phyloP scores from a whole-genome alignment of 306 rosid genomes.

The Dryas drummondii region DNA sequence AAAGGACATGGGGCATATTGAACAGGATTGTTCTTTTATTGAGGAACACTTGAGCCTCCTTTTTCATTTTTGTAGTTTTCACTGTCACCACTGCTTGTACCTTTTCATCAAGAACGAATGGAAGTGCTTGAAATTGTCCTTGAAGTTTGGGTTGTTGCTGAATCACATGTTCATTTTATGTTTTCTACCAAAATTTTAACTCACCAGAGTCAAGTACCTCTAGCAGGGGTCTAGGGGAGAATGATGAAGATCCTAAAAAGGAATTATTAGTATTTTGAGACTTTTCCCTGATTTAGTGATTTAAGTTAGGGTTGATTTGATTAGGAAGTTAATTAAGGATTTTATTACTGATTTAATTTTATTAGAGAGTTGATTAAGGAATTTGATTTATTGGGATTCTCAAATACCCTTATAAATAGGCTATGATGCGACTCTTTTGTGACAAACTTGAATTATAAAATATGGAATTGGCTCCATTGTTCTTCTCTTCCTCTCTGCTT shows the following conservation, averaged over 20 bases:
- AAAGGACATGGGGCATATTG: no score
- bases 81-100: neutral
- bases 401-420: neutral
- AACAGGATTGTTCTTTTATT: neutral
- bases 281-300: neutral
- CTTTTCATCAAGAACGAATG: neutral
- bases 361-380: neutral
- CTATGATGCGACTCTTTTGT: neutral
- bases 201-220: neutral
- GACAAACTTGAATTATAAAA: neutral
- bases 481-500: neutral
- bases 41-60: neutral
- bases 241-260: neutral
- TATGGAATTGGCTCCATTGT: neutral
- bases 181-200: neutral
- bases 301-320: neutral
- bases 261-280: neutral
- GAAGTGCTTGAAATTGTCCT: neutral
- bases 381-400: slow-evolving; percentile 1
- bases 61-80: neutral
- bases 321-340: neutral
- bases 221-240: neutral
- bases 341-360: neutral
- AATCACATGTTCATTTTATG: neutral
- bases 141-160: neutral